Conservation (phyloP, 2,329 filamentous ascomycete genomes). For the Alternaria rosae region DNA sequence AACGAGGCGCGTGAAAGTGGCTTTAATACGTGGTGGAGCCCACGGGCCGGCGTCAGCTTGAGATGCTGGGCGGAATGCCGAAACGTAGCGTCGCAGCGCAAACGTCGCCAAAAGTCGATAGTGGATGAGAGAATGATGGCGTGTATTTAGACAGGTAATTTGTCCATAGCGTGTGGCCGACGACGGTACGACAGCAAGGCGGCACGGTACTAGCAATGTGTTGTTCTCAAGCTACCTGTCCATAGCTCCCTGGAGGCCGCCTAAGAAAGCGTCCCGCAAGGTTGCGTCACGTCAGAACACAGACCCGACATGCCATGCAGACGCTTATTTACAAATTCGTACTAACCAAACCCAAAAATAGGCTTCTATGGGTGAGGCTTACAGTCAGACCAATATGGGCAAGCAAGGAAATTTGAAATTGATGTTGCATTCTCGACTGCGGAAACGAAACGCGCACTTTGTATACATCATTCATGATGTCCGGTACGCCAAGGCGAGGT, state of each 20-base stretch:
- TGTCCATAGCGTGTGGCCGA: constrained; percentile 3
- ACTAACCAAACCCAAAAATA: neutral
- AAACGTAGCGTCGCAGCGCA: constrained; percentile 17
- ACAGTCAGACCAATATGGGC: neutral
- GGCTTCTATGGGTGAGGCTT: neutral
- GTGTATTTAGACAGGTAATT: neutral
- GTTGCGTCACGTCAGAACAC: neutral
- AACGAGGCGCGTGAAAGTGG: constrained; percentile 6
- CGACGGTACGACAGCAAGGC: neutral
- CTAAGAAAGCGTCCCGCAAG: constrained; percentile 15
- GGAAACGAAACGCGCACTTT: constrained; percentile 24
- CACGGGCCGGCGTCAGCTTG: constrained; percentile 17
- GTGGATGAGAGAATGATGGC: neutral
- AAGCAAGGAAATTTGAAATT: neutral
- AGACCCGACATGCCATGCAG: neutral
- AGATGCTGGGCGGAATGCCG: constrained; percentile 19
- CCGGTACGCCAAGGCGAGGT: constrained; percentile 42
- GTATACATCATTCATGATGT: constrained; percentile 47
- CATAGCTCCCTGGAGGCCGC: constrained; percentile 23
- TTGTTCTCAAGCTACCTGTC: constrained; percentile 37
- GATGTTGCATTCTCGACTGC: constrained; percentile 17
- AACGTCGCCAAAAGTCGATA: constrained; percentile 8
- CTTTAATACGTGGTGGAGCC: constrained; percentile 10
- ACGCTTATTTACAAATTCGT: neutral
- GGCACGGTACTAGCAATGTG: constrained; percentile 25